Evolutionary conservation across 352 stramenopile genomes (phyloP).

Genomic region (Pythium rhizo-oryzae): DNA sequence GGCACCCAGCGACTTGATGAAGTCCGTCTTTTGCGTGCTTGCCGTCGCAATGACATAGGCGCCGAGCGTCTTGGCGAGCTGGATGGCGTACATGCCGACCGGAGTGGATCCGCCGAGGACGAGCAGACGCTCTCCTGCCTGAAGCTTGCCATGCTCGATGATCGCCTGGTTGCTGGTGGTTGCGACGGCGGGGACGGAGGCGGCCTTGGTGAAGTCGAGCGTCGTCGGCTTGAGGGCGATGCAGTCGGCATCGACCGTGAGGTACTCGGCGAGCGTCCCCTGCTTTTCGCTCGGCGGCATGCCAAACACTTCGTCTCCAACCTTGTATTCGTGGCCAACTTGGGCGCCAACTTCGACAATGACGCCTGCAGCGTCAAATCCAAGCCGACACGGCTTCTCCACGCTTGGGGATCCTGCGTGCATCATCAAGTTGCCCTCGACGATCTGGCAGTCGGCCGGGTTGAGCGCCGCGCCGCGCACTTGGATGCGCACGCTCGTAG

Average conservation of each 20-base stretch:
- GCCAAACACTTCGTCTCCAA: constrained; percentile 25
- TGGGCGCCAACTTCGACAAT: constrained; percentile 6
- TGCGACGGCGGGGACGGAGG: constrained; percentile 30
- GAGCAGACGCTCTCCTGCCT: constrained; percentile 39
- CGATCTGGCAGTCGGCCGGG: constrained; percentile 25
- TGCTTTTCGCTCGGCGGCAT: constrained; percentile 8
- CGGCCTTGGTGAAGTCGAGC: constrained; percentile 43
- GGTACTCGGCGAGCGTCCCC: constrained; percentile 41
- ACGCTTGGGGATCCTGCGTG: constrained; percentile 15
- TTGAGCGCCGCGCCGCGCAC: constrained; percentile 17
- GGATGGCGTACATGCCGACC: constrained; percentile 43
- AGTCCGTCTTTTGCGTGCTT: constrained; percentile 38
- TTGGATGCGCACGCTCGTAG: constrained; percentile 33
- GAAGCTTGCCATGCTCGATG: constrained; percentile 33
- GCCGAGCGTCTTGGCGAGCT: constrained; percentile 26
- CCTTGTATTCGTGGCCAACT: not conserved
- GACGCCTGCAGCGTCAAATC: constrained; percentile 33
- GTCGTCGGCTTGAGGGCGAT: constrained; percentile 46
- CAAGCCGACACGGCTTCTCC: constrained; percentile 34
- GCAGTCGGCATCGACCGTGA: constrained; percentile 32
- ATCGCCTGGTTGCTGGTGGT: constrained; percentile 44
- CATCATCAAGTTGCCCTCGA: not conserved
- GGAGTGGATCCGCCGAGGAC: constrained; percentile 45
- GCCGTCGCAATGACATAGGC: constrained; percentile 13
- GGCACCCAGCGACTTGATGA: constrained; percentile 37